Evolutionary conservation across 768 basidiomycete species (phyloP).

Genomic region (Leccinum obscurum): DNA sequence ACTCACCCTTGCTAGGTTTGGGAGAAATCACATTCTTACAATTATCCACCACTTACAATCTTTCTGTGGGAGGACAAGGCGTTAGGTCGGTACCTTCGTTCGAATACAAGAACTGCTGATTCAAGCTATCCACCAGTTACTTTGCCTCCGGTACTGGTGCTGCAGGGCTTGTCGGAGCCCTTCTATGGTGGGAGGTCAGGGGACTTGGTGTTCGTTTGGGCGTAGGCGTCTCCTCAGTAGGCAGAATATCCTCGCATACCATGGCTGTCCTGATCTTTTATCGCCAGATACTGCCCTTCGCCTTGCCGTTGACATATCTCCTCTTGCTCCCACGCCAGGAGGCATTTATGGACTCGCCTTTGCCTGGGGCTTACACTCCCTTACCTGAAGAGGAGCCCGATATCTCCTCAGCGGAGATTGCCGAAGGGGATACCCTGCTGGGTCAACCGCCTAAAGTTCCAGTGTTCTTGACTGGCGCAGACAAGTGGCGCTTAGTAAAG

Average conservation of each 20-base stretch:
- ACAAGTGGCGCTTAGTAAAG: slow-evolving; percentile 81
- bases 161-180: slow-evolving; percentile 90
- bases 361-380: slow-evolving; percentile 37
- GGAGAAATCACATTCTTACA: slow-evolving; percentile 96
- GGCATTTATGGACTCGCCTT: slow-evolving; percentile 46
- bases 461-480: slow-evolving; percentile 57
- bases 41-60: slow-evolving; percentile 80
- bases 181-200: slow-evolving; percentile 93
- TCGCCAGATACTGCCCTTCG: slow-evolving; percentile 73
- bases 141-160: slow-evolving; percentile 95
- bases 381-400: slow-evolving; percentile 37
- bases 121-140: slow-evolving; percentile 50
- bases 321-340: slow-evolving; percentile 69
- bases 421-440: slow-evolving; percentile 32
- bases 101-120: background rate
- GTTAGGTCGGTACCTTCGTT: slow-evolving; percentile 59
- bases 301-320: slow-evolving; percentile 76
- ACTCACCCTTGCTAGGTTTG: slow-evolving; percentile 53
- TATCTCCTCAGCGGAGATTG: slow-evolving; percentile 19
- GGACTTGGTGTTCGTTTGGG: slow-evolving; percentile 81
- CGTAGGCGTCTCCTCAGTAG: slow-evolving; percentile 79
- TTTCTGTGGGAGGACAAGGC: slow-evolving; percentile 71
- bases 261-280: slow-evolving; percentile 1
- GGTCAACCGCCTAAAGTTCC: slow-evolving; percentile 39
- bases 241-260: slow-evolving; percentile 23